Evolutionary conservation across 495 filamentous ascomycete genomes (phyloP), one percentile per base, ranked within the genome.

Genomic region (Mycothermus thermophilus): DNA sequence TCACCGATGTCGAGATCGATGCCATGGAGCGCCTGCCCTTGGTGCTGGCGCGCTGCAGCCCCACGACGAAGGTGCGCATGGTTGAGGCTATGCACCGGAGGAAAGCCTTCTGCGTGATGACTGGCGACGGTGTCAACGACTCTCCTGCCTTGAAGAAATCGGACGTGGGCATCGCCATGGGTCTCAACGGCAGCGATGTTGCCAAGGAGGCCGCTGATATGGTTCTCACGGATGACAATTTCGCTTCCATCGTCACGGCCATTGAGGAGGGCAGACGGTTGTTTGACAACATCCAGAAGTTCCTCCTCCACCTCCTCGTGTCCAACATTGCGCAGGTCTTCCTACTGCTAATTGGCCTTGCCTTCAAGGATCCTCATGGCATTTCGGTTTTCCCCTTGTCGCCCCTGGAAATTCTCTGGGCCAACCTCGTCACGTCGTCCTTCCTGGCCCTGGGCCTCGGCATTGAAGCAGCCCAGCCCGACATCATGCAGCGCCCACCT

Each of bases 171-270:
- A 90, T 90, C 36, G 83, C 81, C 17, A 87, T 87, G 80, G 82
- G 81, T 8, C 67, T 80, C 36, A 74, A 78, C 39, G 85, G 85
- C 4, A 86, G 80, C 17, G 85, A 92, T 41, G 85, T 92, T 4
- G 85, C 85, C 12, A 90, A 87, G 49, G 80, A 80, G 29, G 83
- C 83, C 3, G 78, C 83, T 0, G 83, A 88, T 47, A 85, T 92
- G 58, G 81, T 92, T 9, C 59, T 92, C 13, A 86, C 83, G 1
- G 82, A 90, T 51, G 84, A 90, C 51, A 87, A 92, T 50, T 88
- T 88, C 48, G 77, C 79, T 4, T 77, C 70, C 10, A 85, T 85
- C 41, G 75, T 84, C 5, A 77, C 71, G 19, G 79, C 78, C 8
- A 72, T 84, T 25, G 70, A 78, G 32, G 79, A 84, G 48, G 79